Conservation (phyloP, 148 eudicot species). For the Rhododendron henanense region DNA sequence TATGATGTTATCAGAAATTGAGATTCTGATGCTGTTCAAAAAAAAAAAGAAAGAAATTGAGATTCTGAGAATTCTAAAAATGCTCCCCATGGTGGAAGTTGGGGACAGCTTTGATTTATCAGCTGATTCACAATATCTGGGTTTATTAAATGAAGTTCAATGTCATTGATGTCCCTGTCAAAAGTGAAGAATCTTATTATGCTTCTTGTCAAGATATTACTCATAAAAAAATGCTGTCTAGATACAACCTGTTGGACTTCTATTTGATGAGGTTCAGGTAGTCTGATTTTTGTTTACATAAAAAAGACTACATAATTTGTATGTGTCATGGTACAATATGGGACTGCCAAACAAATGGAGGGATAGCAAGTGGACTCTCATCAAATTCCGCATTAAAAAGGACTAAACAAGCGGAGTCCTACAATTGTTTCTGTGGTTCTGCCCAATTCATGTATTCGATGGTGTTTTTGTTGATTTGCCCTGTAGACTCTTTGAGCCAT, state of each 20-base stretch:
- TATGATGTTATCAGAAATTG: neutral
- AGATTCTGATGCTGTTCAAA: neutral
- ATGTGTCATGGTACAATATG: neutral
- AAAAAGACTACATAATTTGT: neutral
- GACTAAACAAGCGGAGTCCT: neutral
- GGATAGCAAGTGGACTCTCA: neutral
- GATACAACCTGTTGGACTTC: neutral
- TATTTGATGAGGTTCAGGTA: neutral
- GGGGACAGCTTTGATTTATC: neutral
- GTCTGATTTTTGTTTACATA: neutral
- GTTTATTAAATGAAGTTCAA: neutral
- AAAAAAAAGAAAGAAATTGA: neutral
- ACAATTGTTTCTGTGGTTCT: slow-evolving; percentile 3
- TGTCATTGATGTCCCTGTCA: neutral
- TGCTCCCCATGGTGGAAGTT: neutral
- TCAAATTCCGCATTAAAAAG: neutral
- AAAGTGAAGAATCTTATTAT: neutral
- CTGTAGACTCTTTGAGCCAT: neutral
- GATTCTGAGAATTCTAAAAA: neutral
- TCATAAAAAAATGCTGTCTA: neutral
- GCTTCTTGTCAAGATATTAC: neutral
- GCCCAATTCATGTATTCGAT: neutral
- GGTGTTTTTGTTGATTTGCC: neutral
- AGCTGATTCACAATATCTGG: neutral
- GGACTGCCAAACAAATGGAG: neutral